Conservation (phyloP, 2,329 filamentous ascomycete species). For the Ophiocordyceps camponoti-leonardi region DNA sequence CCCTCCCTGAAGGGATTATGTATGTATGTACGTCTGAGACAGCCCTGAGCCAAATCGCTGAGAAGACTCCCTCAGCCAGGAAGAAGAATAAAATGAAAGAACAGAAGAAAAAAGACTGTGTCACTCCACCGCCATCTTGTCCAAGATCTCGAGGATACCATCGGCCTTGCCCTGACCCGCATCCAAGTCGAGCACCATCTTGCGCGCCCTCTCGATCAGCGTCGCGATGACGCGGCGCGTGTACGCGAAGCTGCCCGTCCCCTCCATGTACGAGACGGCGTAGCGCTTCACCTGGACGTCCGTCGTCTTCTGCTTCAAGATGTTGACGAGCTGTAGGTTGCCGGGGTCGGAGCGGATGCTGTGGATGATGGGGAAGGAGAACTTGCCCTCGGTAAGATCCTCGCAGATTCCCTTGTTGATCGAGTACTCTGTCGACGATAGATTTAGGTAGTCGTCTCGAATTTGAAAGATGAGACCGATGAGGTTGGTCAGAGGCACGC, state of each 20-base stretch:
- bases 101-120: too few species aligned
- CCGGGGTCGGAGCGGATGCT: slow-evolving; percentile 61
- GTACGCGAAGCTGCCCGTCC: slow-evolving; percentile 78
- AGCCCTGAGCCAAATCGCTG: too few species aligned
- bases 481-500: slow-evolving; percentile 68
- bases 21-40: neutral
- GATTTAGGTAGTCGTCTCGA: slow-evolving; percentile 85
- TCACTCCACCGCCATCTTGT: slow-evolving; percentile 35
- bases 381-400: slow-evolving; percentile 93
- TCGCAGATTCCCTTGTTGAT: slow-evolving; percentile 88
- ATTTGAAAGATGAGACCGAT: slow-evolving; percentile 83
- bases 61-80: neutral
- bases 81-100: neutral
- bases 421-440: slow-evolving; percentile 57
- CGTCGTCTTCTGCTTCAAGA: slow-evolving; percentile 74
- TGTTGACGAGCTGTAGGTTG: slow-evolving; percentile 74
- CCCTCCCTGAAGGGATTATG: neutral
- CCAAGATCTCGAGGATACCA: slow-evolving; percentile 48
- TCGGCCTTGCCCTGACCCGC: slow-evolving; percentile 35
- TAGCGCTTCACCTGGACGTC: slow-evolving; percentile 84
- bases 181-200: slow-evolving; percentile 47
- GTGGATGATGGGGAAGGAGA: slow-evolving; percentile 91
- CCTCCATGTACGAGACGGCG: slow-evolving; percentile 80
- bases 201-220: slow-evolving; percentile 45
- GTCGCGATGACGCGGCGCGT: slow-evolving; percentile 50